Conservation (phyloP, 129 eudicot species). For the Flaveria trinervia region DNA sequence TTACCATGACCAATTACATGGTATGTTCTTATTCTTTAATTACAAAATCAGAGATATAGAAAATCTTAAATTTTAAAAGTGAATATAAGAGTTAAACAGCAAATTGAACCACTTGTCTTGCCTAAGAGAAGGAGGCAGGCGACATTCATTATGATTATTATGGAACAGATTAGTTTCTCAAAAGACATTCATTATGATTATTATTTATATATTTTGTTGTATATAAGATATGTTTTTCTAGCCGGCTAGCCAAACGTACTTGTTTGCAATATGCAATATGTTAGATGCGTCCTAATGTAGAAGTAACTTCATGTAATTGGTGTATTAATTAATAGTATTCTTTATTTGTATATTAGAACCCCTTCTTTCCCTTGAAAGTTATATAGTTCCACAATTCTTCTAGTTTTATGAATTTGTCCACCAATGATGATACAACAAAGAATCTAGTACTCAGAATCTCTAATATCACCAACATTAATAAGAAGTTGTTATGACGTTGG, state of each 20-base stretch:
- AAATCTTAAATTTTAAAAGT: neutral
- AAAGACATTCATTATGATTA: no score
- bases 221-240: neutral
- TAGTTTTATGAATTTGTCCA: neutral
- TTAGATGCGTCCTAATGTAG: neutral
- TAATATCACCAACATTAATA: neutral
- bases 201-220: neutral
- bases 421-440: neutral
- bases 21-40: conserved; percentile 26
- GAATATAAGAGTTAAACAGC: neutral
- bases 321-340: neutral
- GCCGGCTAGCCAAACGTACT: neutral
- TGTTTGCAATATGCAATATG: neutral
- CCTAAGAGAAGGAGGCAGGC: neutral
- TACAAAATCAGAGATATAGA: neutral
- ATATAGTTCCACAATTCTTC: neutral
- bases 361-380: neutral
- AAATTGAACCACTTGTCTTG: neutral
- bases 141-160: no score
- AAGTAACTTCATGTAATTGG: conserved; percentile 3
- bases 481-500: conserved; percentile 1
- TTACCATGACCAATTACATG: conserved; percentile 36
- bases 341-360: neutral
- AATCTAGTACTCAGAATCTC: neutral
- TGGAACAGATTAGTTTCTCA: no score